A percentile compares a stretch with the other conserved stretches of the same genome.
phyloP scores from a whole-genome alignment of 306 rosid genomes.

The Fragaria vesca region DNA sequence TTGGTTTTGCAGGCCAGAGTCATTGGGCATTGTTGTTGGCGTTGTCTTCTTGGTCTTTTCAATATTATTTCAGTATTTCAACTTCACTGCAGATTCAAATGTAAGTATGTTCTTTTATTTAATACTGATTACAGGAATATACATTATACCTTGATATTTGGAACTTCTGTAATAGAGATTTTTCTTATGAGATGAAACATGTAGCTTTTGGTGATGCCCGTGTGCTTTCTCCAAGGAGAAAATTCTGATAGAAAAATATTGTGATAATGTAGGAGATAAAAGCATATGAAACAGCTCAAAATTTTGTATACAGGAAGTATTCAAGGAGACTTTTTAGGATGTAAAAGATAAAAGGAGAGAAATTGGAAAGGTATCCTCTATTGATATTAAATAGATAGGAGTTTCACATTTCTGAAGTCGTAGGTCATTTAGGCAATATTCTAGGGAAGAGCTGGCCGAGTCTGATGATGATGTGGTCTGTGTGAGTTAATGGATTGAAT shows the following conservation, averaged over 20 bases:
- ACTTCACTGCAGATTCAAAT: conserved; percentile 83
- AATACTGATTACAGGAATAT: not conserved
- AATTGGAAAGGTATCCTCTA: not conserved
- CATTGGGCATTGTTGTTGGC: conserved; percentile 88
- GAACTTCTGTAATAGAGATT: not conserved
- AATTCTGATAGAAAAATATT: not conserved
- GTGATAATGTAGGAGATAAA: not conserved
- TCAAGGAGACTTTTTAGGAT: not conserved
- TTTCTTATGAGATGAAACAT: not conserved
- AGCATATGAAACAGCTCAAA: not conserved
- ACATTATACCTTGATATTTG: not conserved
- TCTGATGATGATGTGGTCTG: not conserved
- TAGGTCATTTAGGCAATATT: not conserved
- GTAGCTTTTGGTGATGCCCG: not conserved
- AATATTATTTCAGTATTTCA: conserved; percentile 84
- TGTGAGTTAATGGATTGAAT: not conserved
- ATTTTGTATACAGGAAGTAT: not conserved
- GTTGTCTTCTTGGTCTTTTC: conserved; percentile 79
- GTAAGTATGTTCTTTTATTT: conserved; percentile 43
- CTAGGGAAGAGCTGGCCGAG: not conserved
- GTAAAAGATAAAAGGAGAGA: not conserved
- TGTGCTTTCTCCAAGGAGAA: not conserved
- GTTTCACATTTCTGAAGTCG: not conserved
- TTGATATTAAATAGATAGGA: not conserved
- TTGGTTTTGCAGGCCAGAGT: conserved; percentile 72